Conservation (phyloP, 1,284 basidiomycete genomes). For the Cutaneotrichosporon curvatum region DNA sequence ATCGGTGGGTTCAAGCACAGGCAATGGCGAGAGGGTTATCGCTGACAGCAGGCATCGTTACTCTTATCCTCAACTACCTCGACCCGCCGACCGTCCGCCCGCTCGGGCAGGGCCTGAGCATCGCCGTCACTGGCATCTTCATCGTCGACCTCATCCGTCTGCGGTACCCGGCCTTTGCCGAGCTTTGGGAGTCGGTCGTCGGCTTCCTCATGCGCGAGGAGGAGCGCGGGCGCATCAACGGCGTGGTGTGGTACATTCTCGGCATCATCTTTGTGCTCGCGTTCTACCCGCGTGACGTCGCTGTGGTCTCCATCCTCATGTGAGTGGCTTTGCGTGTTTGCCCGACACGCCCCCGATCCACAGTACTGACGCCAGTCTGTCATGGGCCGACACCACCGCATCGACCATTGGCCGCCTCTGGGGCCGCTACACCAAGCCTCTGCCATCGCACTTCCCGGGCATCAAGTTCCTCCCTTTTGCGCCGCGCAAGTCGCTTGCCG, state of each 20-base stretch:
- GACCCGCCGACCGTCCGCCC: slow-evolving; percentile 46
- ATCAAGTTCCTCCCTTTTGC: slow-evolving; percentile 38
- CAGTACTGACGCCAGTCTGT: slow-evolving; percentile 56
- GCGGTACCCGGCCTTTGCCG: slow-evolving; percentile 60
- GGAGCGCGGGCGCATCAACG: slow-evolving; percentile 77
- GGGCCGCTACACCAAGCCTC: slow-evolving; percentile 65
- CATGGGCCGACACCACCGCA: slow-evolving; percentile 94
- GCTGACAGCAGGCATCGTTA: slow-evolving; percentile 63
- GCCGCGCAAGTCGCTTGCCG: slow-evolving; percentile 58
- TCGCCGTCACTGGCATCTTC: slow-evolving; percentile 62
- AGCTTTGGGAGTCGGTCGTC: slow-evolving; percentile 64
- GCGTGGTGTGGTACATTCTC: slow-evolving; percentile 91
- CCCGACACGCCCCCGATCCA: too few species aligned
- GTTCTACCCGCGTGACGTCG: slow-evolving; percentile 77
- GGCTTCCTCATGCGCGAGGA: slow-evolving; percentile 91
- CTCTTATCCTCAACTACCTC: slow-evolving; percentile 58
- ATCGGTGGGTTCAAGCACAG: slow-evolving; percentile 63
- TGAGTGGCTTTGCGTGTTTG: too few species aligned
- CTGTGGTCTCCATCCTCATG: slow-evolving; percentile 81
- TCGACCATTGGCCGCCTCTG: slow-evolving; percentile 85
- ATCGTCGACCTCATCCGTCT: slow-evolving; percentile 75
- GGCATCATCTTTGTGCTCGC: slow-evolving; percentile 78
- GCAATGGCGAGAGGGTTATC: too few species aligned
- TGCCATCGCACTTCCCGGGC: slow-evolving; percentile 54
- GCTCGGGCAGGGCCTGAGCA: slow-evolving; percentile 61